Percentiles rank a stretch among this genome's conserved stretches.
phyloP scores from a whole-genome alignment of 257 asterid genomes.

The Eucommia ulmoides region DNA sequence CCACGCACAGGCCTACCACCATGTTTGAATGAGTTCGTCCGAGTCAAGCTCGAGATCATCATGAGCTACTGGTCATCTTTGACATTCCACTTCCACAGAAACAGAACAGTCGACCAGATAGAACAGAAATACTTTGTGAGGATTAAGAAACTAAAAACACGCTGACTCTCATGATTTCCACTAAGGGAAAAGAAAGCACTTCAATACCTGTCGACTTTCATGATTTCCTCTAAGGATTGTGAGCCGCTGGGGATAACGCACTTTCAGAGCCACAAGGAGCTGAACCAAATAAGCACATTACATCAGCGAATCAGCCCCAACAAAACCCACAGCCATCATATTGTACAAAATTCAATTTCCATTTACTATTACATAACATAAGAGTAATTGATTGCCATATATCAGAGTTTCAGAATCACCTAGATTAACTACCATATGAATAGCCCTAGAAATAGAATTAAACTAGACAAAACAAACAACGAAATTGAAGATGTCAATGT shows the following conservation, averaged over 20 bases:
- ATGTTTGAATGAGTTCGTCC: neutral
- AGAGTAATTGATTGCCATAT: no score
- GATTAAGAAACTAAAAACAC: conserved; percentile 19
- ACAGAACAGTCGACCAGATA: no score
- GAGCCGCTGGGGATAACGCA: conserved; percentile 48
- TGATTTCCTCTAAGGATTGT: conserved; percentile 29
- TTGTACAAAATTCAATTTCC: neutral
- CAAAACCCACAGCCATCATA: neutral
- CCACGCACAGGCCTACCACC: neutral
- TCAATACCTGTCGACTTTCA: conserved; percentile 57
- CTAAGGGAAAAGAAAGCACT: conserved; percentile 19
- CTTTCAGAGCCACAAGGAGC: conserved; percentile 56
- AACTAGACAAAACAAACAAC: no score
- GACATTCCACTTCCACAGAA: neutral
- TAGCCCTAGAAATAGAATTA: no score
- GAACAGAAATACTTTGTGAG: no score
- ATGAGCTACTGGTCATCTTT: neutral
- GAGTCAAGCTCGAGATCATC: neutral
- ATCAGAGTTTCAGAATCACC: no score
- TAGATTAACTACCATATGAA: no score
- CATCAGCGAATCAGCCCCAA: neutral
- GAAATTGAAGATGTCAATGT: no score
- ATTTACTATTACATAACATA: neutral
- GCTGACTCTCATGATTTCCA: conserved; percentile 73
- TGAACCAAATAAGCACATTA: conserved; percentile 12